Conservation (phyloP, 129 eudicot species). For the Lonicera japonica region DNA sequence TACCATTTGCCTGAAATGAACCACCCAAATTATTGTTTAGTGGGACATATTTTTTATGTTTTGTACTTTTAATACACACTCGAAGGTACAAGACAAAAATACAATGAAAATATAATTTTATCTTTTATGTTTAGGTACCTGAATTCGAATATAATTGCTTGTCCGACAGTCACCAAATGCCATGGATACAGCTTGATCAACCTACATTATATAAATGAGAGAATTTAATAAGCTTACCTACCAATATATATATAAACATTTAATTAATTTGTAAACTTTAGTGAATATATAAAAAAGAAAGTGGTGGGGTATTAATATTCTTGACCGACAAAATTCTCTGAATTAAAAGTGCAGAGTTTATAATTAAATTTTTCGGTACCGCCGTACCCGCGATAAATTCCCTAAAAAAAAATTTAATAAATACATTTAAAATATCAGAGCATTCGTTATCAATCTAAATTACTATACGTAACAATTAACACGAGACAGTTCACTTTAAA, state of each 20-base stretch:
- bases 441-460: too few relatives aligned
- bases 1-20: slow-evolving; percentile 28
- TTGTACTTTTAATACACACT: too few relatives aligned
- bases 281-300: not conserved
- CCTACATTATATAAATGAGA: slow-evolving; percentile 19
- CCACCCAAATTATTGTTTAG: too few relatives aligned
- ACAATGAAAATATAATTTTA: too few relatives aligned
- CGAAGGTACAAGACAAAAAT: too few relatives aligned
- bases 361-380: not conserved
- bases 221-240: not conserved
- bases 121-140: too few relatives aligned
- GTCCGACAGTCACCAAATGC: slow-evolving; percentile 54
- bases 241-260: not conserved
- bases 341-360: not conserved
- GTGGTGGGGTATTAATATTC: not conserved
- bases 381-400: not conserved
- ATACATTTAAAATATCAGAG: too few relatives aligned
- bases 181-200: slow-evolving; percentile 81
- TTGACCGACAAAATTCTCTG: slow-evolving; percentile 3
- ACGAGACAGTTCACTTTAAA: too few relatives aligned
- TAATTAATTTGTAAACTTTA: not conserved
- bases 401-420: too few relatives aligned
- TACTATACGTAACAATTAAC: too few relatives aligned
- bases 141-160: slow-evolving; percentile 51
- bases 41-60: too few relatives aligned